Conservation (phyloP, 768 basidiomycete species). For the Suillus plorans region DNA sequence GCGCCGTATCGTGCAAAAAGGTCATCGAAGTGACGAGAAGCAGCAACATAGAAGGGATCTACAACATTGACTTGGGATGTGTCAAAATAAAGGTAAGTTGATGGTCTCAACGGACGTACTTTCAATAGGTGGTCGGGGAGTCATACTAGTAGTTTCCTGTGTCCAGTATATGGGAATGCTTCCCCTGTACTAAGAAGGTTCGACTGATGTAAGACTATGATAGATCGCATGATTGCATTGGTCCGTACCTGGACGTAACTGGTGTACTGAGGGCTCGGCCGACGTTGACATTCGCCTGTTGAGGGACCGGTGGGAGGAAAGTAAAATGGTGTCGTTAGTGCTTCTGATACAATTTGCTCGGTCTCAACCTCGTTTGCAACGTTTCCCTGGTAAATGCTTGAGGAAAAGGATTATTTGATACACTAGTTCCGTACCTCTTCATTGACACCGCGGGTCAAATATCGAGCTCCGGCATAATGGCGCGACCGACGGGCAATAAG, state of each 20-base stretch:
- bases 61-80: slow-evolving; percentile 72
- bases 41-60: slow-evolving; percentile 94
- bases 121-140: slow-evolving; percentile 93
- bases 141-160: slow-evolving; percentile 88
- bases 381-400: slow-evolving; percentile 64
- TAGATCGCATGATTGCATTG: background rate
- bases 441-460: slow-evolving; percentile 91
- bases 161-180: slow-evolving; percentile 98
- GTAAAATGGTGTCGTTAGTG: slow-evolving; percentile 86
- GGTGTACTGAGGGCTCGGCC: slow-evolving; percentile 84
- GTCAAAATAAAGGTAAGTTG: slow-evolving; percentile 9
- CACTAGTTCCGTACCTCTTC: slow-evolving; percentile 58
- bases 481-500: slow-evolving; percentile 94
- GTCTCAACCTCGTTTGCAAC: slow-evolving; percentile 99
- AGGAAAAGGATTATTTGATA: background rate
- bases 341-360: slow-evolving; percentile 94
- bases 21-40: slow-evolving; percentile 90
- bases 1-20: slow-evolving; percentile 87
- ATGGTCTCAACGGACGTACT: slow-evolving; percentile 49
- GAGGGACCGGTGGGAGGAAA: slow-evolving; percentile 50
- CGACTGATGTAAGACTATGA: background rate
- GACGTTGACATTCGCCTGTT: slow-evolving; percentile 38
- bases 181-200: slow-evolving; percentile 70
- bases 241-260: slow-evolving; percentile 83
- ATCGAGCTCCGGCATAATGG: slow-evolving; percentile 94